Evolutionary conservation across 768 basidiomycete species (phyloP), one percentile per base, ranked within the genome.

Genomic region (Lactarius quietus): DNA sequence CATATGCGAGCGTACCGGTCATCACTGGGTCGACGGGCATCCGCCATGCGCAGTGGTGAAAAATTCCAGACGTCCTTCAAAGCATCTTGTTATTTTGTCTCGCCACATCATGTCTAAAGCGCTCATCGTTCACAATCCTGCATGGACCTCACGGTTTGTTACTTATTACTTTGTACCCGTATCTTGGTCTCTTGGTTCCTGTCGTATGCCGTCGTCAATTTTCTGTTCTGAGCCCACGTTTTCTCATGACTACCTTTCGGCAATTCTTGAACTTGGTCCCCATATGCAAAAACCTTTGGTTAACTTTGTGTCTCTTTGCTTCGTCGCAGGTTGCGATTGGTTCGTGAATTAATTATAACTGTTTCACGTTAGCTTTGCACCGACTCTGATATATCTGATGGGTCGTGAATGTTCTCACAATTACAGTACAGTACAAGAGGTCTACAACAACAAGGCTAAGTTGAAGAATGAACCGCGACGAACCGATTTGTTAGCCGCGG

Each of bases 21-120:
- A 68, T 68, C 51, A 68, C 67, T 28, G 67, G 67, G 26, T 59
- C 67, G 36, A 61, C 67, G 20, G 67, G 67, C 43, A 68, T 68
- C 28, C 64, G 67, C 45, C 67, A 68, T n/a, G 64, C 67, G 20
- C 41, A 17, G 31, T 68, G 67, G 67, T 68, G 35, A 68, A 53
- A 66, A 38, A 14, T 28, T 5, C 1, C 36, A 3, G 23, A 15
- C 18, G 29, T 56, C 57, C 45, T 58, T 51, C 31, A 23, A 57
- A 57, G 53, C 38, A 61, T 57, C 45, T 55, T 38, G 31, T 56
- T 48, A 15, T 43, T 28, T 53, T 18, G 23, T 26, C 35, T 20
- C 20, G 55, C 9, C 23, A 26, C 62, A 64, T 58, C 59, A 57
- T 48, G 43, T 65, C 53, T 28, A 61, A 61, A 33, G 61, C 64